Conservation (phyloP, 768 basidiomycete species). For the Multifurca ochricompacta region DNA sequence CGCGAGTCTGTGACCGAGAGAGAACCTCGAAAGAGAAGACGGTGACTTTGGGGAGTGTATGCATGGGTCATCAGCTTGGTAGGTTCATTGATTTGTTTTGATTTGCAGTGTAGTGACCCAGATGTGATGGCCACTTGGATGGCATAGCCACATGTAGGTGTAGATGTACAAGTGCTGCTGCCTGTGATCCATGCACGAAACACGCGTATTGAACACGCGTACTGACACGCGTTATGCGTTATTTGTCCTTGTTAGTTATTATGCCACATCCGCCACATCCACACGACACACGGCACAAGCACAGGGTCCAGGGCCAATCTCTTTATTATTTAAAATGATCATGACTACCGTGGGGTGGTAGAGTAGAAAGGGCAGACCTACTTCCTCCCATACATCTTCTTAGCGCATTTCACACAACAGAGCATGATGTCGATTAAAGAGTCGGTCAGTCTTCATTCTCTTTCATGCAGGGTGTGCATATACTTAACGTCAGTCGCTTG, state of each 20-base stretch:
- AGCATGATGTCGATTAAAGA: background rate
- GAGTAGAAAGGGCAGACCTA: no score
- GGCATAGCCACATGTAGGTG: background rate
- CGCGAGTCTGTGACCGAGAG: conserved; percentile 68
- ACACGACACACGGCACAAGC: no score
- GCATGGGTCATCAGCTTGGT: conserved; percentile 23
- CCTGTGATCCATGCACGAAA: conserved; percentile 9
- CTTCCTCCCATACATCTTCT: background rate
- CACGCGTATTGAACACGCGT: conserved; percentile 8
- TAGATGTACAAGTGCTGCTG: background rate
- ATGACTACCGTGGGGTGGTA: no score
- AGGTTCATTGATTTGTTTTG: conserved; percentile 10
- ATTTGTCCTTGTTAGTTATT: conserved; percentile 9
- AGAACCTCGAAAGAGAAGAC: conserved; percentile 69
- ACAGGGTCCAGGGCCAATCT: no score
- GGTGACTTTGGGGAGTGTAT: conserved; percentile 31
- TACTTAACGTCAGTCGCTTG: background rate
- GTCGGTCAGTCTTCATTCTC: background rate
- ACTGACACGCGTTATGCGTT: no score
- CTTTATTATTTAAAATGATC: no score
- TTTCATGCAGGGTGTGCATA: background rate
- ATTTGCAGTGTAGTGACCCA: background rate
- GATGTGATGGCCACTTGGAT: background rate
- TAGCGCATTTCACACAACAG: background rate
- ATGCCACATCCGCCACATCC: background rate